phyloP scores from a whole-genome alignment of 371 early-diverging fungal species.

The Phascolomyces articulosus region DNA sequence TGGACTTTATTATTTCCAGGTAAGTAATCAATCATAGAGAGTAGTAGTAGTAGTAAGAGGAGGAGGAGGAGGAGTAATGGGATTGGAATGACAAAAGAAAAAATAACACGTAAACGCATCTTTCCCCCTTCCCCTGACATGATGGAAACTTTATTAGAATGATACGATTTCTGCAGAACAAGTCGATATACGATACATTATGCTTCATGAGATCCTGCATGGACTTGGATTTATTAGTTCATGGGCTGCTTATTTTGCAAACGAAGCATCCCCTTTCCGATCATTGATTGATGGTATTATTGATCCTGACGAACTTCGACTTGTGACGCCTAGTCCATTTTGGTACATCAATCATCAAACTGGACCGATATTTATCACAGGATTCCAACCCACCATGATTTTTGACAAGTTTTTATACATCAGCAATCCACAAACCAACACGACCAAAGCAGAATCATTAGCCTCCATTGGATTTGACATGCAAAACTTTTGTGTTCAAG shows the following conservation, averaged over 20 bases:
- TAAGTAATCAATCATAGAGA: no score
- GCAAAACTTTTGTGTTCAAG: slow-evolving; percentile 50
- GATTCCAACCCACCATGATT: slow-evolving; percentile 52
- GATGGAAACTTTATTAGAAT: slow-evolving; percentile 20
- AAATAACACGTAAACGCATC: not conserved
- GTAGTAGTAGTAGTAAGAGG: no score
- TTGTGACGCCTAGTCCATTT: slow-evolving; percentile 40
- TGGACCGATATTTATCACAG: slow-evolving; percentile 45
- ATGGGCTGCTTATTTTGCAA: slow-evolving; percentile 55
- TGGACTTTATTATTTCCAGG: slow-evolving; percentile 46
- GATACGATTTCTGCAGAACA: slow-evolving; percentile 35
- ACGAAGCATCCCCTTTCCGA: slow-evolving; percentile 40
- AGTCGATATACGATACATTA: slow-evolving; percentile 42
- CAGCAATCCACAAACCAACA: slow-evolving; percentile 15
- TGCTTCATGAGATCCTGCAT: slow-evolving; percentile 48
- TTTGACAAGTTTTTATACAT: slow-evolving; percentile 49
- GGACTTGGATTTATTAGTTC: slow-evolving; percentile 47
- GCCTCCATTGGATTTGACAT: slow-evolving; percentile 37
- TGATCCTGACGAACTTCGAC: slow-evolving; percentile 32
- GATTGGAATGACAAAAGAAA: not conserved
- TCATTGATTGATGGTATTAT: slow-evolving; percentile 39
- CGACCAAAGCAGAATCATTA: slow-evolving; percentile 6
- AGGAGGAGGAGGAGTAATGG: no score
- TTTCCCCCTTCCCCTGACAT: not conserved
- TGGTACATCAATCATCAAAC: slow-evolving; percentile 39